phyloP scores from a whole-genome alignment of 164 flowering plant genomes.

The Magnolia sinica region DNA sequence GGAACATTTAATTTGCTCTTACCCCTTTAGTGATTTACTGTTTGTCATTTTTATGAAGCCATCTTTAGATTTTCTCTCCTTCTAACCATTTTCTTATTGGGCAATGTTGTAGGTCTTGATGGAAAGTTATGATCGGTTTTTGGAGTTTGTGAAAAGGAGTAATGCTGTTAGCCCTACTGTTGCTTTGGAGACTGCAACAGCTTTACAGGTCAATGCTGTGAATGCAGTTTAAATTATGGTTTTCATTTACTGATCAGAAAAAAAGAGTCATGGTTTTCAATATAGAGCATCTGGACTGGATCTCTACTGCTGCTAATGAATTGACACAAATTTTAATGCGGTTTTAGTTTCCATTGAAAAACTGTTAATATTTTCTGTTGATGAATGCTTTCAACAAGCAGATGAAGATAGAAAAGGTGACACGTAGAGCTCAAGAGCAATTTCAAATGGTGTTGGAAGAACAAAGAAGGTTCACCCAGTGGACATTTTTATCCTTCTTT shows the following conservation, averaged over 20 bases:
- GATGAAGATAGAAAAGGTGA: slow-evolving; percentile 91
- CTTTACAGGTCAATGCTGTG: slow-evolving; percentile 69
- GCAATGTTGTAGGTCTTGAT: slow-evolving; percentile 51
- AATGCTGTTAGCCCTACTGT: slow-evolving; percentile 89
- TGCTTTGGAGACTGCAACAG: slow-evolving; percentile 95
- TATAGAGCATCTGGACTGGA: not conserved
- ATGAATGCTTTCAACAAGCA: slow-evolving; percentile 22
- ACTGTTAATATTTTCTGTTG: not conserved
- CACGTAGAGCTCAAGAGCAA: slow-evolving; percentile 97
- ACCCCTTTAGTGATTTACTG: not conserved
- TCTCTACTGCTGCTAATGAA: not conserved
- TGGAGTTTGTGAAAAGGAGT: slow-evolving; percentile 81
- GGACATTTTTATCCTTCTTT: not conserved
- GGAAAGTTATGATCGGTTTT: slow-evolving; percentile 78
- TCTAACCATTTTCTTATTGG: not conserved
- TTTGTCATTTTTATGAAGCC: slow-evolving; percentile 7
- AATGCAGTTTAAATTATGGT: slow-evolving; percentile 1
- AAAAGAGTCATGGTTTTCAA: not conserved
- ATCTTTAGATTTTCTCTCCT: not conserved
- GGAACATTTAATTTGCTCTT: not conserved
- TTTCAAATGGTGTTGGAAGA: slow-evolving; percentile 94
- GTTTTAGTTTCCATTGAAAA: not conserved
- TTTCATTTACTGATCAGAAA: not conserved
- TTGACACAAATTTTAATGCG: not conserved
- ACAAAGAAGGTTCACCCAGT: slow-evolving; percentile 71